Base-by-base conservation (phyloP, 202 grass and related monocot species). In the Dendrocalamus latiflorus region DNA sequence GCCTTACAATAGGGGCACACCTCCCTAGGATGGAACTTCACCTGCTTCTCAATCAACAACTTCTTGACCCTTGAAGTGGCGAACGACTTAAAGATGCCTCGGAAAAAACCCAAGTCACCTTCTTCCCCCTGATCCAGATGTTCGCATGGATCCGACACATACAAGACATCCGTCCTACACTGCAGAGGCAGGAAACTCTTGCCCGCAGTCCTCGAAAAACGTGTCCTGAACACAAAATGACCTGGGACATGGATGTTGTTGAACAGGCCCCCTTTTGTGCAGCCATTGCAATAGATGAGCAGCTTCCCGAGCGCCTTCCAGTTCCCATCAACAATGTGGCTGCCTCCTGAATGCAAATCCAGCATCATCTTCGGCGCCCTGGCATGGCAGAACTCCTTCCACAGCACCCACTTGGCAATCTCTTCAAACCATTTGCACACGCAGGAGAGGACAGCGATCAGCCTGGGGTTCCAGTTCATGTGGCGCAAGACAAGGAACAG, bases 381-480 rank as follows among this genome's bases (percentile, higher is more conserved):
- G 33, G 91, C 82, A 54, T 89, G 91, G 77, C 96, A 99, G 74
- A 99, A 99, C 71, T 96, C 96, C 85, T 99, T 99, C 96, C 96
- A 99, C 6, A 99, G 75, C 26, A 99, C 88, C 42, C 81, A 75
- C 64, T 91, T 96, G n/a, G 91, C 91, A 12, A 96, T 87, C 81
- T 99, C 93, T 9, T 99, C 96, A 59, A 99, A 99, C 96, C 96
- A 99, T 63, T 96, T 99, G 89, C 96, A 99, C 49, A 99, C 96
- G 41, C 96, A 99, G 1, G 93, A 96, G 77, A 99, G 84, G 34
- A 86, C 60, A 6, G 96, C 93, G 55, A 99, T 96, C 62, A 91
- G 68, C 77, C 87, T 88, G 13, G 96, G 96, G 75, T 99, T 96
- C 96, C 96, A 99, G 84, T 99, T 99, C 81, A 96, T 77, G 81